A percentile compares a stretch with the other conserved stretches of the same genome.
These are phyloP conservation scores for Chlamydomonas sphaeroides DNA, from an alignment of 139 green algal genomes.

Conservation along the genomic window DNA sequence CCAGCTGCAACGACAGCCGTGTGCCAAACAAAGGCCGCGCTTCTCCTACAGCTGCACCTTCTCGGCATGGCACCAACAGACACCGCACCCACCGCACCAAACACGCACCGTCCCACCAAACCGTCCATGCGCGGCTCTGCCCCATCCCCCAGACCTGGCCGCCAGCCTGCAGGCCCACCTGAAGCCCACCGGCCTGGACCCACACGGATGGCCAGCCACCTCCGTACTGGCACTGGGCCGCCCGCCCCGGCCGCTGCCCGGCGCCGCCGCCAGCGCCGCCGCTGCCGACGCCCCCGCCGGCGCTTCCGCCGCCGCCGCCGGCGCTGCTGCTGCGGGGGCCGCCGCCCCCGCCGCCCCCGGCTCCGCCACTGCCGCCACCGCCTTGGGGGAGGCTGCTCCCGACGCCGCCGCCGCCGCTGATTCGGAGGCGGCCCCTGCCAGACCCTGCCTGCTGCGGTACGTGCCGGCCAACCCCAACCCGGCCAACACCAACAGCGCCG, in stretches of 20 bases:
- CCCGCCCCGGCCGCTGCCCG: too few relatives aligned
- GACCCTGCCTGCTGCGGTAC: slow-evolving; percentile 29
- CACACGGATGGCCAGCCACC: slow-evolving; percentile 2
- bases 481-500: slow-evolving; percentile 59
- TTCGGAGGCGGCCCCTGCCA: not conserved
- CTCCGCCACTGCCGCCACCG: too few relatives aligned
- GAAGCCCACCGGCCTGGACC: slow-evolving; percentile 23
- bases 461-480: slow-evolving; percentile 63
- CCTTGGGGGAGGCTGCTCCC: not conserved
- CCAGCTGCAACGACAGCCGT: too few relatives aligned
- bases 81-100: too few relatives aligned
- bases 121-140: too few relatives aligned
- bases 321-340: not conserved
- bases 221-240: not conserved
- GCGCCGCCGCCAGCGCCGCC: too few relatives aligned
- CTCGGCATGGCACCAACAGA: too few relatives aligned
- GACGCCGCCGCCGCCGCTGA: not conserved
- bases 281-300: not conserved
- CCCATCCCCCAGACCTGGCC: slow-evolving; percentile 37
- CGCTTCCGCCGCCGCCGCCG: not conserved
- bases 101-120: not conserved
- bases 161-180: slow-evolving; percentile 14
- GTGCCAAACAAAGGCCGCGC: too few relatives aligned
- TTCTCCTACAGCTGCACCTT: too few relatives aligned
- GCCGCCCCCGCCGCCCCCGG: not conserved